Base-by-base conservation (phyloP, 148 eudicot genomes). In the Chenopodium berlandieri region DNA sequence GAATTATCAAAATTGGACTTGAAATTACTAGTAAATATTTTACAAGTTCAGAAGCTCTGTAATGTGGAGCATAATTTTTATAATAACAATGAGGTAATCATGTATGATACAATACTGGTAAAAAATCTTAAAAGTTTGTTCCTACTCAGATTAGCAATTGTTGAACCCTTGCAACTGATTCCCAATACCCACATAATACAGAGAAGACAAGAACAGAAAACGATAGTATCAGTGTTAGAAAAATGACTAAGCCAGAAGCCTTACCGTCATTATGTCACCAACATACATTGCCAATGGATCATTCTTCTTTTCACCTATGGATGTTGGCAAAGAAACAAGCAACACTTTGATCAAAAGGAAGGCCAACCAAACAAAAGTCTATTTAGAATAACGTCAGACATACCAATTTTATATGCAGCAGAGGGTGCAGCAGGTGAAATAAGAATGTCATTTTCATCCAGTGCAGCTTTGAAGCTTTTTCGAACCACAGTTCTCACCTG, bases 201-300 rank as follows among this genome's bases (percentile, higher is more conserved):
- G 13, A 75, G 64, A 27, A 34, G 67, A 14, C 30, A 19, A 1
- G 34, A 7, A 68, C 7, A 63, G 23, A 85, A 85, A 19, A 72
- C 70, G 17, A 27, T 34, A 9, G 54, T 2, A 10, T 48, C 25
- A 44, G 8, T 16, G 64, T 37, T 46, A 3, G 47, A 46, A 30
- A 25, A 74, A 64, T 40, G 77, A 25, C 54, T 63, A 4, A 40
- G 44, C 44, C 44, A 5, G 60, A 34, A 71, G 34, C 83, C 97
- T 88, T 86, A 97, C 99, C 62, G 98, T 97, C 99, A 97, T 97
- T 76, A 92, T 91, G 87, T 94, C 99, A 65, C 98, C 98, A 40
- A 95, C 99, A 84, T 97, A 97, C 99, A 97, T 97, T 79, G 98
- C 94, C 89, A 97, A 81, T 44, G 99, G 99, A 81, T 97, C 98